These are phyloP conservation scores for Penicillium digitatum DNA, from an alignment of 2,329 filamentous ascomycete species.

Conservation along the genomic window DNA sequence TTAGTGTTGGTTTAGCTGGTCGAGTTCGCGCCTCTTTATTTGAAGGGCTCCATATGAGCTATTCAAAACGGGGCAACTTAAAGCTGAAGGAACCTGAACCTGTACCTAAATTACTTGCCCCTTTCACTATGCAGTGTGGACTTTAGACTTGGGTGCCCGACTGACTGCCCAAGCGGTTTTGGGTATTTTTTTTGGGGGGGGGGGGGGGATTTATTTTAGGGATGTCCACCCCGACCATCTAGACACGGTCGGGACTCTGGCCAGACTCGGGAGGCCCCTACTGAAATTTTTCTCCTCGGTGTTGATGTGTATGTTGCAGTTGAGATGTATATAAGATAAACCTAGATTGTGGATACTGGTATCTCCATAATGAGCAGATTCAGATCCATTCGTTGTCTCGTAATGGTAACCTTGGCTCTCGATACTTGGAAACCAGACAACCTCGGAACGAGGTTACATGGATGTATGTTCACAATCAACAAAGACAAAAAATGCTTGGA, in stretches of 20 bases:
- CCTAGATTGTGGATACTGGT: background rate
- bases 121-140: background rate
- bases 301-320: background rate
- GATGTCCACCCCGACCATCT: background rate
- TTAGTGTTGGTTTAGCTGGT: background rate
- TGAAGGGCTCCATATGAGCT: background rate
- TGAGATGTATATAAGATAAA: background rate
- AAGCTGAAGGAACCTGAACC: background rate
- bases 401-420: background rate
- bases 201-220: background rate
- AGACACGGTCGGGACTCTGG: background rate
- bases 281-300: background rate
- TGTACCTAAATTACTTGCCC: background rate
- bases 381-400: background rate
- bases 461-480: no score
- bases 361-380: background rate
- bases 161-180: background rate
- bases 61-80: background rate
- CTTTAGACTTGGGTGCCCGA: background rate
- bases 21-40: constrained; percentile 1
- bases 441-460: background rate
- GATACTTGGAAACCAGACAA: background rate
- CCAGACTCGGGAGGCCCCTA: background rate
- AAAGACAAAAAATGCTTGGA: background rate
- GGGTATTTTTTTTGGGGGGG: background rate